phyloP scores from a whole-genome alignment of 352 stramenopile species.

The Globisporangium sylvaticum region DNA sequence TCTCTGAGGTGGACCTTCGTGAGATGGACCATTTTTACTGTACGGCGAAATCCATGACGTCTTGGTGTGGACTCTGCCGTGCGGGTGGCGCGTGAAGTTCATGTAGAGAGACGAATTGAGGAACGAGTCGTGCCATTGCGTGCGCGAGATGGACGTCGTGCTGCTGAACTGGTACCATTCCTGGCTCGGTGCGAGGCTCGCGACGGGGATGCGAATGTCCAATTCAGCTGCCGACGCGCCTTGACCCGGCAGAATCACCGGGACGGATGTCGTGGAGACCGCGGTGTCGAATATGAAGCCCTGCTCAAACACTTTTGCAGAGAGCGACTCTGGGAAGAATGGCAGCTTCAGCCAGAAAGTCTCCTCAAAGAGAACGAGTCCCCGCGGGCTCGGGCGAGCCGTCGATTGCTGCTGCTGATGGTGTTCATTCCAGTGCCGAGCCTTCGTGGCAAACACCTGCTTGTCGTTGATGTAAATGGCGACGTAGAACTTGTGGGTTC shows the following conservation, averaged over 20 bases:
- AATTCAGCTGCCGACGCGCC: neutral
- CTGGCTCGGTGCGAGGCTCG: conserved; percentile 41
- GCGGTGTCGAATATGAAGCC: conserved; percentile 30
- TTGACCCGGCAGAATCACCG: conserved; percentile 48
- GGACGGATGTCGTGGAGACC: conserved; percentile 46
- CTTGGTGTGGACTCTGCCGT: conserved; percentile 45
- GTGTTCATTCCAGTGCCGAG: conserved; percentile 10
- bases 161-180: conserved; percentile 83
- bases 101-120: conserved; percentile 44
- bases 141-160: conserved; percentile 31
- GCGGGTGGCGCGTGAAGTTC: conserved; percentile 32
- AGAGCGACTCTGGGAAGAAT: conserved; percentile 47
- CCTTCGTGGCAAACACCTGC: conserved; percentile 30
- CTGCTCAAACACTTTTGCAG: conserved; percentile 44
- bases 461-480: conserved; percentile 40
- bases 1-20: neutral
- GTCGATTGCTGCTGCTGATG: neutral
- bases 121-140: conserved; percentile 55
- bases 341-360: conserved; percentile 39
- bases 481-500: conserved; percentile 28
- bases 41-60: conserved; percentile 34
- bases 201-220: conserved; percentile 21
- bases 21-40: neutral
- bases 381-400: neutral
- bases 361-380: conserved; percentile 45